A percentile compares a stretch with the other conserved stretches of the same genome.
Evolutionary conservation across 148 eudicot genomes (phyloP).

Genomic region (Vaccinium corymbosum): DNA sequence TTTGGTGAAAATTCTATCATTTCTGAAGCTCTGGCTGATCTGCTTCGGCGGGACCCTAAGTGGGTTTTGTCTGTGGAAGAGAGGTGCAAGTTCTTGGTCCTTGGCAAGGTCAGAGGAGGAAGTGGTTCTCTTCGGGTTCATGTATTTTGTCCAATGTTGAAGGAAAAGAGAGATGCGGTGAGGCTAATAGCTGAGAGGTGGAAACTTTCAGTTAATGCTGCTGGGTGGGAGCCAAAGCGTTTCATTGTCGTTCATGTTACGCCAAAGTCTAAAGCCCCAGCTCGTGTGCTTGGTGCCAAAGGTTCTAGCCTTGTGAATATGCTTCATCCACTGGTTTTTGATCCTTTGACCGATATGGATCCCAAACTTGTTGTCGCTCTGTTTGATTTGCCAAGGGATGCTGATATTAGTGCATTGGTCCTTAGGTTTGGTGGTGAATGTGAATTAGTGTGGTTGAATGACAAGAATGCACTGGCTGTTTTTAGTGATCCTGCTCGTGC

Average conservation of each 20-base stretch:
- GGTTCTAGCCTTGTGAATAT: slow-evolving; percentile 36
- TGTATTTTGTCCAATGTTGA: slow-evolving; percentile 84
- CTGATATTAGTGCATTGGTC: slow-evolving; percentile 83
- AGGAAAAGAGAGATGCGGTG: slow-evolving; percentile 87
- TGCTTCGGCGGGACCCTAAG: slow-evolving; percentile 76
- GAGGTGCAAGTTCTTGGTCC: slow-evolving; percentile 78
- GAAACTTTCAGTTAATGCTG: slow-evolving; percentile 75
- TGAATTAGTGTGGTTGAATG: slow-evolving; percentile 95
- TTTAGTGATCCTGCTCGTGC: slow-evolving; percentile 90
- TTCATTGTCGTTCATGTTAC: slow-evolving; percentile 76
- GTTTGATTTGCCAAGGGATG: slow-evolving; percentile 84
- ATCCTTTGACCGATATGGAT: slow-evolving; percentile 80
- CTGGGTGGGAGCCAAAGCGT: slow-evolving; percentile 95
- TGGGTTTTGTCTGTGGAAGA: slow-evolving; percentile 93
- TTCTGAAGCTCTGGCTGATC: slow-evolving; percentile 57
- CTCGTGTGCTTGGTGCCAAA: slow-evolving; percentile 67
- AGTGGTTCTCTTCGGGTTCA: slow-evolving; percentile 52
- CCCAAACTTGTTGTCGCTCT: slow-evolving; percentile 85
- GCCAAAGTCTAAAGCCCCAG: slow-evolving; percentile 68
- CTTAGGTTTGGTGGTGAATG: slow-evolving; percentile 97
- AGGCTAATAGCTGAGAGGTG: slow-evolving; percentile 87
- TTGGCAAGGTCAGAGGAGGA: slow-evolving; percentile 65
- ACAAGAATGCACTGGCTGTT: slow-evolving; percentile 87
- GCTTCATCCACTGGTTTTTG: slow-evolving; percentile 51
- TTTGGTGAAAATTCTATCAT: slow-evolving; percentile 62